A percentile compares a stretch with the other conserved stretches of the same genome.
Evolutionary conservation across 345 rosid genomes (phyloP).

Genomic region (Gossypium sturtianum): DNA sequence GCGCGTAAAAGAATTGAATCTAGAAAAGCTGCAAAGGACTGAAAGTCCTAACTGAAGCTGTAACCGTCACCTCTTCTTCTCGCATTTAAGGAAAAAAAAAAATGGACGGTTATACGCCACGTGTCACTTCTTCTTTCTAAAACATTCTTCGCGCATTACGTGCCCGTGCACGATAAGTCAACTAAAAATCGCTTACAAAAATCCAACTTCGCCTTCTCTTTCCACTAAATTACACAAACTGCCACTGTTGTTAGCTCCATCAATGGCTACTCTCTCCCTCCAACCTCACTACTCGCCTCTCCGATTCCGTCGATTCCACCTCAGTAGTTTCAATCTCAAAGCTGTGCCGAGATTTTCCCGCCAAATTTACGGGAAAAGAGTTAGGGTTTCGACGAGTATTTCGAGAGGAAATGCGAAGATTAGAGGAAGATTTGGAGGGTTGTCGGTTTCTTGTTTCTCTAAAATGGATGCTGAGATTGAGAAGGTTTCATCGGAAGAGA

Average conservation of each 20-base stretch:
- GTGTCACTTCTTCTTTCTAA: background rate
- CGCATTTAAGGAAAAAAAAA: too few species aligned
- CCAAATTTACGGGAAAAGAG: conserved; percentile 22
- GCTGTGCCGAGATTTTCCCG: conserved; percentile 21
- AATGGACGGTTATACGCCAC: background rate
- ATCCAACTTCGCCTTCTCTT: background rate
- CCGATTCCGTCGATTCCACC: background rate
- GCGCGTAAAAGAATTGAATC: too few species aligned
- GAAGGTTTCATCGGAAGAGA: conserved; percentile 20
- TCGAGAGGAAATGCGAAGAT: conserved; percentile 11
- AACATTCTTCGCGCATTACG: background rate
- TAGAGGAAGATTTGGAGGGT: conserved; percentile 15
- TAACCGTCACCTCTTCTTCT: background rate
- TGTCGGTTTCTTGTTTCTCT: conserved; percentile 29
- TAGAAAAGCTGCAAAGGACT: too few species aligned
- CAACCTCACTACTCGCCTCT: conserved; percentile 1
- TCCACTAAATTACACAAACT: conserved; percentile 2
- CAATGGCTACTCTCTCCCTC: conserved; percentile 18
- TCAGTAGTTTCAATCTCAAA: conserved; percentile 1
- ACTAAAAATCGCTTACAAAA: background rate
- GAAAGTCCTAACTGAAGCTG: background rate
- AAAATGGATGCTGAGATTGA: conserved; percentile 32
- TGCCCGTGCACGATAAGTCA: conserved; percentile 10
- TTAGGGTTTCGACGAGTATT: conserved; percentile 10
- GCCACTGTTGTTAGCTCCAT: background rate